Conservation (phyloP, 768 basidiomycete genomes). For the Infundibulicybe gibba region DNA sequence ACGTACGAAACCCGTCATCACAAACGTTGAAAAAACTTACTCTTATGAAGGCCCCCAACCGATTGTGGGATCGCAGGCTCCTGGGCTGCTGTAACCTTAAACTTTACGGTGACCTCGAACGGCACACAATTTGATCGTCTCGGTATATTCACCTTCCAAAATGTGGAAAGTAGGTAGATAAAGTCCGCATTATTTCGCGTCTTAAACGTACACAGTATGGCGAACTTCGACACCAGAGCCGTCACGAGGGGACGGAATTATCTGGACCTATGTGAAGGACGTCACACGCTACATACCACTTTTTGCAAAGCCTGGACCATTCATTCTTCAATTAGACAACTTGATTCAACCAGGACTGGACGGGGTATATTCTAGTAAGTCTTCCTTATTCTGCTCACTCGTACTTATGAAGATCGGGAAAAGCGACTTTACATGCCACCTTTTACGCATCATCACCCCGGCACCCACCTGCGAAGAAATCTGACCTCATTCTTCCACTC, state of each 20-base stretch:
- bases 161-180: constrained; percentile 61
- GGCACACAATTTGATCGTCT: constrained; percentile 76
- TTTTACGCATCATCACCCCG: constrained; percentile 58
- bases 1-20: constrained; percentile 27
- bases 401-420: background rate
- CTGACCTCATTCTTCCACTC: constrained; percentile 67
- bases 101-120: constrained; percentile 76
- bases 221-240: constrained; percentile 81
- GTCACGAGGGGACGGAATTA: constrained; percentile 59
- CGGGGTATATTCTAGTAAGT: constrained; percentile 67
- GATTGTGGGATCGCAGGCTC: constrained; percentile 68
- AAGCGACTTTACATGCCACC: constrained; percentile 68
- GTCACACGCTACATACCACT: constrained; percentile 70
- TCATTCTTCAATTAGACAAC: constrained; percentile 76
- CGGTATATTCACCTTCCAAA: constrained; percentile 70
- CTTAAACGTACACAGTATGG: constrained; percentile 50
- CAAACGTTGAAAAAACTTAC: background rate
- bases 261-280: constrained; percentile 78
- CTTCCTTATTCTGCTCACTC: background rate
- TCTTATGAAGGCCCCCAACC: constrained; percentile 48
- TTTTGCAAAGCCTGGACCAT: constrained; percentile 62
- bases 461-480: constrained; percentile 54
- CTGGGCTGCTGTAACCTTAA: constrained; percentile 73
- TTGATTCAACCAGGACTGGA: constrained; percentile 51
- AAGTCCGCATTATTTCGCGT: background rate